A percentile compares a stretch with the other conserved stretches of the same genome.
phyloP scores from a whole-genome alignment of 23 red algal genomes.

The Agarophyton chilense region DNA sequence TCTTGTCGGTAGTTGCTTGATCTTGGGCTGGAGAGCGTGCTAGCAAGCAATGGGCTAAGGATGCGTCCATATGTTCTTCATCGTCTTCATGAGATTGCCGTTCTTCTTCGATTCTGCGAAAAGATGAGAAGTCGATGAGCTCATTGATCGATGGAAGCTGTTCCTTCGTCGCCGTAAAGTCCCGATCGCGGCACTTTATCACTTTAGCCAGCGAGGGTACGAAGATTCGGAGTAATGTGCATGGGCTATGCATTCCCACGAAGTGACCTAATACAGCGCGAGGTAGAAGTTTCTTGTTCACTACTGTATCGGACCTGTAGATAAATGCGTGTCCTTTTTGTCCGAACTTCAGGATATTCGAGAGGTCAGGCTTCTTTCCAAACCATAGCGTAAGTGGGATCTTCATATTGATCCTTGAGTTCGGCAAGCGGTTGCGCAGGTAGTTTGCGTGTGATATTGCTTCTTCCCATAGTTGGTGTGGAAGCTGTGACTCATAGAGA shows the following conservation, averaged over 20 bases:
- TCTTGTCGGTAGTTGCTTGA: neutral
- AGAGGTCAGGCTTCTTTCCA: neutral
- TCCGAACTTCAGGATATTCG: neutral
- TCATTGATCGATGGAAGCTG: no score
- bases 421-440: neutral
- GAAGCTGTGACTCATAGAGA: neutral
- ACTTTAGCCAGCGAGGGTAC: no score
- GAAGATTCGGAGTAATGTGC: no score
- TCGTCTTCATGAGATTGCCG: neutral
- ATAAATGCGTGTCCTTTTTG: neutral
- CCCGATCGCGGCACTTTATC: no score
- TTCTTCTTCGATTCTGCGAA: neutral
- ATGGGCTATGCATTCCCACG: no score
- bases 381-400: neutral
- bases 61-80: constrained; percentile 6
- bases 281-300: neutral
- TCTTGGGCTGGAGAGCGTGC: neutral
- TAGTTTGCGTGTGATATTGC: constrained; percentile 39
- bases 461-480: neutral
- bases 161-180: no score
- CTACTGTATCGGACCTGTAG: neutral
- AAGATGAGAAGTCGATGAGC: constrained; percentile 6
- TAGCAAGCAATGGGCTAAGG: neutral
- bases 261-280: no score
- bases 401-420: neutral